These are phyloP conservation scores for Parietaria judaica DNA, from an alignment of 306 rosid genomes.

Conservation along the genomic window DNA sequence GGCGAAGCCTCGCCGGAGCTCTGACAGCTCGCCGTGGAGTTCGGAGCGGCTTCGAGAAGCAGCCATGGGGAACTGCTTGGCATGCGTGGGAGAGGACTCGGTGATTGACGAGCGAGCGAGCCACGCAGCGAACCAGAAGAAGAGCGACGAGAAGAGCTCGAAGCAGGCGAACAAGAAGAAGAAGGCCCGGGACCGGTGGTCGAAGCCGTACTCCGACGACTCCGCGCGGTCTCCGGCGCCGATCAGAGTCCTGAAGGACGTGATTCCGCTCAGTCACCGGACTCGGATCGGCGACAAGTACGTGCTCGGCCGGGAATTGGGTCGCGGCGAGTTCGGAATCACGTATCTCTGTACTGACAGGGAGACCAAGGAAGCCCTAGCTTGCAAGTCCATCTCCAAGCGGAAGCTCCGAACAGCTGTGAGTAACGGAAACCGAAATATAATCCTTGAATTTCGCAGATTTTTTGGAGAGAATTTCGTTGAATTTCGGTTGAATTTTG, in stretches of 20 bases:
- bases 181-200: constrained; percentile 27
- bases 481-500: not conserved
- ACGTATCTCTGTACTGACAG: constrained; percentile 88
- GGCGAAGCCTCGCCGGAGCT: not conserved
- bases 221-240: constrained; percentile 45
- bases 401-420: constrained; percentile 74
- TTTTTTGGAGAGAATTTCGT: too few species aligned
- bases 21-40: not conserved
- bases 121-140: constrained; percentile 7
- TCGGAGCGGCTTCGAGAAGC: not conserved
- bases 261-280: constrained; percentile 57
- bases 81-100: constrained; percentile 43
- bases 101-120: constrained; percentile 22
- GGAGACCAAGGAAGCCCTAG: constrained; percentile 69
- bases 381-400: constrained; percentile 94
- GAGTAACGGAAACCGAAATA: not conserved
- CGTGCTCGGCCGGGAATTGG: constrained; percentile 78
- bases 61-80: constrained; percentile 81
- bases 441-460: too few species aligned
- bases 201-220: constrained; percentile 50
- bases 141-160: constrained; percentile 29
- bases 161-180: constrained; percentile 24
- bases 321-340: constrained; percentile 97
- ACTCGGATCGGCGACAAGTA: constrained; percentile 80
- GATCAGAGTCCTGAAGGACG: constrained; percentile 80